Evolutionary conservation across 2,329 filamentous ascomycete species (phyloP), one percentile per base, ranked within the genome.

Genomic region (Drechslerella dactyloides): DNA sequence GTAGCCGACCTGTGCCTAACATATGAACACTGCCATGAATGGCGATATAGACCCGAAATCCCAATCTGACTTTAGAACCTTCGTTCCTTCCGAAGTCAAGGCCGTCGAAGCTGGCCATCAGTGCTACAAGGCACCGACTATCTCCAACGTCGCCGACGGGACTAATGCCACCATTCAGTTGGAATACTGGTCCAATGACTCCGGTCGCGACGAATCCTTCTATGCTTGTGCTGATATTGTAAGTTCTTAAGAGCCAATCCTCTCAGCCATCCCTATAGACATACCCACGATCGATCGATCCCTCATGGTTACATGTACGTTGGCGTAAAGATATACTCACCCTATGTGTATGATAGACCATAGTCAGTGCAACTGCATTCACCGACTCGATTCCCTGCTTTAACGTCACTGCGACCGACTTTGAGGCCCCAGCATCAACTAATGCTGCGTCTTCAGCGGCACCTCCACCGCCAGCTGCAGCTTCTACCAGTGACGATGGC

Each of bases 191-290:
- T 80, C 82, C 57, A 79, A 81, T 73, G 82, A 81, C 74, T 77
- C 82, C 74, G 80, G 78, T 17, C 78, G 80, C 30, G 79, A 79
- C 46, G 77, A 81, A 73, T 82, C 81, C 19, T 83, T 82, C 76
- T 84, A 83, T 64, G 82, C 82, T 33, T 84, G 83, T 73, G 81
- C 83, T 30, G 82, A 84, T 77, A 81, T 84, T 64, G 78, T 80
- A 77, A 76, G 78, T 62, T n/a, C 44, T n/a, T n/a, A n/a, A 8
- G 17, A 15, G 35, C 35, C 35, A 15, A 2, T 5, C 48, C 27
- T 27, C 19, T 7, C 27, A 7, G 52, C 52, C 6, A 10, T 58
- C 13, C 30, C 44, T 5, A 48, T 48, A 40, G 19, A 5, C 19
- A n/a, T 24, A 19, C 27, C 35, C 21, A 23, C 6, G 21, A n/a